Evolutionary conservation across 2,329 filamentous ascomycete genomes (phyloP).

Genomic region (Lanzia echinophila): DNA sequence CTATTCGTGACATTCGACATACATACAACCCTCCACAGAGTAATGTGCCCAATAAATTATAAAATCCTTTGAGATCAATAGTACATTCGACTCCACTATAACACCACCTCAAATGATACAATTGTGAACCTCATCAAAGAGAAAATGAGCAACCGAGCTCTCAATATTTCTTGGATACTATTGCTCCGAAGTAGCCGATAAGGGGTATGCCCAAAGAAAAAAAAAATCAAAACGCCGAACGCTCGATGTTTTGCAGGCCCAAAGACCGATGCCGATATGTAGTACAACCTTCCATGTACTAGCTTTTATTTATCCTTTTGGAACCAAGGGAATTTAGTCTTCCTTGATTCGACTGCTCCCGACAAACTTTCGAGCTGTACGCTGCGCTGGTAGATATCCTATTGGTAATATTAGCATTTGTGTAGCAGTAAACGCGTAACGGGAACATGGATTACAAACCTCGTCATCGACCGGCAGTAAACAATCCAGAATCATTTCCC

Average conservation of each 20-base stretch:
- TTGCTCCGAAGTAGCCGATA: too few species aligned
- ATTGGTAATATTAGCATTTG: slow-evolving; percentile 5
- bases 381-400: slow-evolving; percentile 61
- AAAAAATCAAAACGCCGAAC: neutral
- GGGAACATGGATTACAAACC: slow-evolving; percentile 46
- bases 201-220: neutral
- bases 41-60: too few species aligned
- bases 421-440: neutral
- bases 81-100: too few species aligned
- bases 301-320: slow-evolving; percentile 23
- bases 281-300: neutral
- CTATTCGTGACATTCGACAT: too few species aligned
- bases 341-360: slow-evolving; percentile 43
- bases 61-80: too few species aligned
- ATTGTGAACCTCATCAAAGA: too few species aligned
- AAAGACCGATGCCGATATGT: neutral
- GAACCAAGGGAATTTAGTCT: slow-evolving; percentile 63
- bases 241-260: neutral
- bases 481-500: slow-evolving; percentile 73
- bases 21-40: too few species aligned
- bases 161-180: too few species aligned
- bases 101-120: too few species aligned
- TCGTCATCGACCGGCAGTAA: slow-evolving; percentile 81
- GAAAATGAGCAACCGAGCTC: too few species aligned
- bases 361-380: slow-evolving; percentile 49